Evolutionary conservation across 768 basidiomycete species (phyloP).

Genomic region (Paxillus involutus): DNA sequence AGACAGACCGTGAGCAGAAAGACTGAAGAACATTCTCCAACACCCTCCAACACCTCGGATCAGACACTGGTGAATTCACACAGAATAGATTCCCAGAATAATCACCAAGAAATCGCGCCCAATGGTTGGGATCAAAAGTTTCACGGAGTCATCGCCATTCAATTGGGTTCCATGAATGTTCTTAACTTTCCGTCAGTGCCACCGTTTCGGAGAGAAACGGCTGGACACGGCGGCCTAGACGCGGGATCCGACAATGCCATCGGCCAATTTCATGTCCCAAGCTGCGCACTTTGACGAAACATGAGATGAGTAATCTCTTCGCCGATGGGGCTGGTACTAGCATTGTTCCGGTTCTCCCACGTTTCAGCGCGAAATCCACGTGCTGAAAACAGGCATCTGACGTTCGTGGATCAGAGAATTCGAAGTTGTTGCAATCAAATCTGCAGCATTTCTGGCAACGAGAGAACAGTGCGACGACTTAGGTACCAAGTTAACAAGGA

Average conservation of each 20-base stretch:
- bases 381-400: neutral
- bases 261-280: neutral
- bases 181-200: neutral
- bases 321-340: neutral
- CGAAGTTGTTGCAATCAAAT: neutral
- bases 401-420: neutral
- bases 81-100: too few species aligned
- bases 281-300: neutral
- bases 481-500: neutral
- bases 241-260: neutral
- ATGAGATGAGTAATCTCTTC: neutral
- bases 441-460: neutral
- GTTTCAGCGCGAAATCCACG: too few species aligned
- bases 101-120: too few species aligned
- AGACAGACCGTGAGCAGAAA: constrained; percentile 4
- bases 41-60: too few species aligned
- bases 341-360: neutral
- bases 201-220: neutral
- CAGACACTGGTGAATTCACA: neutral
- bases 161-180: neutral
- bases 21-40: neutral
- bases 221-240: neutral
- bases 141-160: neutral
- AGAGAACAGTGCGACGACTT: neutral
- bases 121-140: too few species aligned